Evolutionary conservation across 352 stramenopile genomes (phyloP).

Genomic region (Plasmopara halstedii): DNA sequence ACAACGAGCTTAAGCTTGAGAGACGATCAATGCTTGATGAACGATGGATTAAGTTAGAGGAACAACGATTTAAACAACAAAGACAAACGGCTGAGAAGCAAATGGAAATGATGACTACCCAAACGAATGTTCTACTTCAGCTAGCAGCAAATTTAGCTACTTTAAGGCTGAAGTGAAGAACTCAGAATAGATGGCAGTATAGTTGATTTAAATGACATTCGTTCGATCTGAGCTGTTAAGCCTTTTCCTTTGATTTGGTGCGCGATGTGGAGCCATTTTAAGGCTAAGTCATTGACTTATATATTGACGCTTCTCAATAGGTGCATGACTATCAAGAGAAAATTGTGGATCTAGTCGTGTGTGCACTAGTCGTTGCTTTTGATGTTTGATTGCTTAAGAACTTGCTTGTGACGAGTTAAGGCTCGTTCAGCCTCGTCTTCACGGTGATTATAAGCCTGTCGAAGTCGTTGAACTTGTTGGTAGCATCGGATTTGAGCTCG

Average conservation of each 20-base stretch:
- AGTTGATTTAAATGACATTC: not conserved
- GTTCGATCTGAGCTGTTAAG: not conserved
- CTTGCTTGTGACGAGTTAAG: slow-evolving; percentile 39
- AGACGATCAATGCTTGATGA: slow-evolving; percentile 9
- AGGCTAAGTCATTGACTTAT: not conserved
- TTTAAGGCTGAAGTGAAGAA: not conserved
- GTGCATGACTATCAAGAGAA: slow-evolving; percentile 7
- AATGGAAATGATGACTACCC: slow-evolving; percentile 21
- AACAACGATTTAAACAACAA: slow-evolving; percentile 21
- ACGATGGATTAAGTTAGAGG: slow-evolving; percentile 2
- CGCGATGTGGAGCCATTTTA: not conserved
- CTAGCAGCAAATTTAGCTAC: slow-evolving; percentile 15
- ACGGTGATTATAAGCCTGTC: slow-evolving; percentile 42
- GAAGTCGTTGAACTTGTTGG: slow-evolving; percentile 31
- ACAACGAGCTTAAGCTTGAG: slow-evolving; percentile 13
- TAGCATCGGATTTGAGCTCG: slow-evolving; percentile 28
- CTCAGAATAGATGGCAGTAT: not conserved
- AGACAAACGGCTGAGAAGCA: slow-evolving; percentile 16
- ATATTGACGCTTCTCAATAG: not conserved
- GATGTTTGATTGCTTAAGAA: slow-evolving; percentile 42
- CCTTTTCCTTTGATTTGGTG: not conserved
- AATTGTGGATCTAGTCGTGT: slow-evolving; percentile 8
- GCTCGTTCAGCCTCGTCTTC: slow-evolving; percentile 48
- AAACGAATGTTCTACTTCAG: slow-evolving; percentile 22
- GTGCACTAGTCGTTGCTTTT: slow-evolving; percentile 34